Evolutionary conservation across 306 rosid species (phyloP), one percentile per base, ranked within the genome.

Genomic region (Fragaria ananassa): DNA sequence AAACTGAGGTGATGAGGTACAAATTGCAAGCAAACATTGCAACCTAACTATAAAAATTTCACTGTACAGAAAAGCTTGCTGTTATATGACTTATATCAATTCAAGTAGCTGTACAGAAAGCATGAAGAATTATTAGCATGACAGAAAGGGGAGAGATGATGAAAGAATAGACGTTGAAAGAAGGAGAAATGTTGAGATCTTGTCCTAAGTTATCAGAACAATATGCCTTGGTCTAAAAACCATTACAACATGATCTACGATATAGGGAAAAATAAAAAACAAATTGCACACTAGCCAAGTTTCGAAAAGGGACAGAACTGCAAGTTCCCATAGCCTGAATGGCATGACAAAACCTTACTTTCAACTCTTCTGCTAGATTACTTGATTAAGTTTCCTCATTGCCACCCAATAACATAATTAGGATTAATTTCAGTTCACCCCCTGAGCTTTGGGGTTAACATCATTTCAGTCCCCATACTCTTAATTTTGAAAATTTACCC

Each of bases 61-160:
- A 18, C 44, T 23, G 64, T 53, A 53, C 34, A 27, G 9, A 17
- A 70, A 29, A 15, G n/a, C 53, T 50, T 49, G 42, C 34, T 70
- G 61, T 70, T 39, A 17, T n/a, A n/a, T n/a, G n/a, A n/a, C n/a
- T n/a, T n/a, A n/a, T 18, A 71, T 71, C n/a, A 70, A 19, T 50
- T 71, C 29, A 61, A 4, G 66, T 12, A 61, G 39, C 10, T 41
- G 45, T 41, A 41, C 45, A 41, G 10, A 41, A 41, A 61, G 6
- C 18, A 31, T 27, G 46, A 1, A 51, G 75, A 50, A 27, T 34
- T 29, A 70, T 49, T 29, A 54, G 11, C 34, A 51, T 34, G 49
- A 60, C 31, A 17, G 25, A 47, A 69, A 49, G 44, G 29, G n/a
- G 31, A 50, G 46, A 47, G 19, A 71, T 53, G 18, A 71, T 35